A percentile compares a stretch with the other conserved stretches of the same genome.
These are phyloP conservation scores for Coemansia sp. DNA, from an alignment of 192 early-diverging fungal species.

Conservation along the genomic window DNA sequence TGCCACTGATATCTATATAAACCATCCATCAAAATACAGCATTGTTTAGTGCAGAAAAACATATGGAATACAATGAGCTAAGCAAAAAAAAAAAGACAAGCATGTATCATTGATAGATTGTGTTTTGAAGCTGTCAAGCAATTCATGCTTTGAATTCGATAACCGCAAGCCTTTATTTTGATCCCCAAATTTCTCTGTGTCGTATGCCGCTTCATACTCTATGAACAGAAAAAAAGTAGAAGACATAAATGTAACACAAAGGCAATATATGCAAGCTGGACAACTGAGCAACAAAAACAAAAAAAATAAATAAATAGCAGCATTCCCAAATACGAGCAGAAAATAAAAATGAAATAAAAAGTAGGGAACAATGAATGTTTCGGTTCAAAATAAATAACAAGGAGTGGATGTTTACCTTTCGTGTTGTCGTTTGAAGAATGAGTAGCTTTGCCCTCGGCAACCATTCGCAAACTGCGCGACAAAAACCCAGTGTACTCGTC, in stretches of 20 bases:
- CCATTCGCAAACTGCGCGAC: conserved; percentile 24
- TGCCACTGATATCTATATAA: not conserved
- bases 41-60: not conserved
- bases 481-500: conserved; percentile 33
- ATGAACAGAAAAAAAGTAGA: not conserved
- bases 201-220: no score
- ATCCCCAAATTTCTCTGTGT: no score
- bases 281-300: not conserved
- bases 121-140: not conserved
- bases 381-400: not conserved
- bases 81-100: no score
- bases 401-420: conserved; percentile 1
- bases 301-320: no score
- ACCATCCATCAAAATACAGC: no score
- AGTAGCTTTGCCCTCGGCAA: conserved; percentile 17
- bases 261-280: not conserved
- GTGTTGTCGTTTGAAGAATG: not conserved
- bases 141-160: not conserved
- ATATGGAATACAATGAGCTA: no score
- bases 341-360: not conserved
- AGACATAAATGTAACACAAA: not conserved
- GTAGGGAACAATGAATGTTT: not conserved
- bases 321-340: not conserved
- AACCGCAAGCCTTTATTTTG: not conserved
- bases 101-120: no score